A percentile compares a stretch with the other conserved stretches of the same genome.
These are phyloP conservation scores for Xerocomus brunneocitrinus DNA, from an alignment of 768 basidiomycete species.

Conservation along the genomic window DNA sequence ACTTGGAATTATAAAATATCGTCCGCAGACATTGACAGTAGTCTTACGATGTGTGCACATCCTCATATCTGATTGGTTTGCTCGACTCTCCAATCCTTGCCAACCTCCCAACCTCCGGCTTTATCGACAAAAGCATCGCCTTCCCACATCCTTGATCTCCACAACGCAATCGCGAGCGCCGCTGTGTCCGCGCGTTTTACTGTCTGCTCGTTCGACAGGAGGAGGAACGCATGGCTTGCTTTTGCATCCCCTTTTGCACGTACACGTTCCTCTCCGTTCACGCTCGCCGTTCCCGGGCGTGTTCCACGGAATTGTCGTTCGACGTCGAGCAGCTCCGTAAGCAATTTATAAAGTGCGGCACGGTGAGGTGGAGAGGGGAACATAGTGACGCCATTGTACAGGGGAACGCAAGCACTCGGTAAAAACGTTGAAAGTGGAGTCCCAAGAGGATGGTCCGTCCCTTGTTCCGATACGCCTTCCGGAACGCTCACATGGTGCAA, in stretches of 20 bases:
- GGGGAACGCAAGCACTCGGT: constrained; percentile 43
- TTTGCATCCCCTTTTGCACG: constrained; percentile 34
- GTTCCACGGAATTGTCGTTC: constrained; percentile 36
- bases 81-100: constrained; percentile 22
- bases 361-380: constrained; percentile 64
- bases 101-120: constrained; percentile 36
- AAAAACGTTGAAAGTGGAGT: constrained; percentile 20
- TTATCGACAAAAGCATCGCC: constrained; percentile 32
- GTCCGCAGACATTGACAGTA: background rate
- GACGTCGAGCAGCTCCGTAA: constrained; percentile 44
- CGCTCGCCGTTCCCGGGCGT: background rate
- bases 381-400: constrained; percentile 62
- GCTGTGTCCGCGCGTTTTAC: constrained; percentile 54
- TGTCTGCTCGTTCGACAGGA: constrained; percentile 49
- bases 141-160: constrained; percentile 79
- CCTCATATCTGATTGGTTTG: constrained; percentile 7
- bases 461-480: background rate
- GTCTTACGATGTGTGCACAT: background rate
- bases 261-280: background rate
- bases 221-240: constrained; percentile 65
- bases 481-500: constrained; percentile 6
- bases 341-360: constrained; percentile 46
- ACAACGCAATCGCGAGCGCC: constrained; percentile 65
- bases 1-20: background rate
- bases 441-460: constrained; percentile 1